A percentile compares a stretch with the other conserved stretches of the same genome.
Evolutionary conservation across 495 filamentous ascomycete genomes (phyloP).

Genomic region (Pyrenula massariospora): DNA sequence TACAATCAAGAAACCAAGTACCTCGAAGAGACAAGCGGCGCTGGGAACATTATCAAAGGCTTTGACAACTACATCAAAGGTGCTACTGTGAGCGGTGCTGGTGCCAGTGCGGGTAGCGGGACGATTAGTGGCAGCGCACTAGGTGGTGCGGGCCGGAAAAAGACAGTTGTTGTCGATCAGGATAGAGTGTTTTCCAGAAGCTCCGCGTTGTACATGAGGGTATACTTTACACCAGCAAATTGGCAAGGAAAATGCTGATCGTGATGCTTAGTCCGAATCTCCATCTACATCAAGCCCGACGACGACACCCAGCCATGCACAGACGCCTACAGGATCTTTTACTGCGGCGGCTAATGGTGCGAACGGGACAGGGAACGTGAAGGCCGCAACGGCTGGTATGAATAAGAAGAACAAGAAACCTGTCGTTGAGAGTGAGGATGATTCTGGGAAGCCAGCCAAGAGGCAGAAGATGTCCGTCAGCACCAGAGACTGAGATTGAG

Average conservation of each 20-base stretch:
- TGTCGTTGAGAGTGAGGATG: neutral
- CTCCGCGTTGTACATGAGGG: slow-evolving; percentile 38
- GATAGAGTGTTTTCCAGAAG: slow-evolving; percentile 42
- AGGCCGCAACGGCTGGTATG: neutral
- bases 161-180: slow-evolving; percentile 28
- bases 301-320: slow-evolving; percentile 37
- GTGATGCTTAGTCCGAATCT: slow-evolving; percentile 23
- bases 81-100: slow-evolving; percentile 28
- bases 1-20: slow-evolving; percentile 74
- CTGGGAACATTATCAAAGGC: slow-evolving; percentile 90
- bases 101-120: slow-evolving; percentile 31
- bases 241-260: slow-evolving; percentile 2
- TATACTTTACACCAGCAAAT: slow-evolving; percentile 12
- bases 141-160: slow-evolving; percentile 27
- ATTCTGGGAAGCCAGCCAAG: neutral
- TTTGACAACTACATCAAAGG: slow-evolving; percentile 98
- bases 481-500: too few relatives aligned
- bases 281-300: slow-evolving; percentile 33
- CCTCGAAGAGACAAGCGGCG: slow-evolving; percentile 69
- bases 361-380: neutral
- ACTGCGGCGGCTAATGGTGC: neutral
- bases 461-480: neutral
- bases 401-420: neutral
- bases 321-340: slow-evolving; percentile 32
- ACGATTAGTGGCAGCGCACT: slow-evolving; percentile 1